phyloP scores from a whole-genome alignment of 345 rosid genomes.

The Odontarrhena argentea region DNA sequence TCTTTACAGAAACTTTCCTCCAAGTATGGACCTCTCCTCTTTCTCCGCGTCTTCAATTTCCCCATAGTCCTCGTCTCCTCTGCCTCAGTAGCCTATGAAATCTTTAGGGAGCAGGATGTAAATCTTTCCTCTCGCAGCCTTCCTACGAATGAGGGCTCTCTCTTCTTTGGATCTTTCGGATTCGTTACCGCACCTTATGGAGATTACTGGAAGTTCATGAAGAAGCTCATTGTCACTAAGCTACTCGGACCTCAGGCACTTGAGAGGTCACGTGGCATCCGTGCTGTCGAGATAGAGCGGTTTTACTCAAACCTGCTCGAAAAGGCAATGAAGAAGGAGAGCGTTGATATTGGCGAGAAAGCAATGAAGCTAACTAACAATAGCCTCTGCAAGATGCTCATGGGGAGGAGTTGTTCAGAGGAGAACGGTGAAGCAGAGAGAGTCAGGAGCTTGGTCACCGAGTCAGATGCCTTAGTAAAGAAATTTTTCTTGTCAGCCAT shows the following conservation, averaged over 20 bases:
- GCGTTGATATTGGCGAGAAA: slow-evolving; percentile 20
- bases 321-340: slow-evolving; percentile 17
- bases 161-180: slow-evolving; percentile 11
- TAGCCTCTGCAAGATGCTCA: slow-evolving; percentile 29
- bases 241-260: slow-evolving; percentile 30
- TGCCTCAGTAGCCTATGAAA: background rate
- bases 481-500: slow-evolving; percentile 20
- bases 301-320: slow-evolving; percentile 18
- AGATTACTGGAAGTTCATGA: slow-evolving; percentile 35
- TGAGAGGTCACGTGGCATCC: slow-evolving; percentile 10
- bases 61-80: slow-evolving; percentile 40
- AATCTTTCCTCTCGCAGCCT: background rate
- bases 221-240: slow-evolving; percentile 35
- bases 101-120: slow-evolving; percentile 8
- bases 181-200: slow-evolving; percentile 25
- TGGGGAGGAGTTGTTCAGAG: slow-evolving; percentile 37
- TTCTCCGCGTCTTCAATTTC: slow-evolving; percentile 32
- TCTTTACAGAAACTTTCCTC: slow-evolving; percentile 28
- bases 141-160: background rate
- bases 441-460: slow-evolving; percentile 17
- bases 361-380: slow-evolving; percentile 27
- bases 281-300: slow-evolving; percentile 25
- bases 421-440: slow-evolving; percentile 24
- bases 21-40: slow-evolving; percentile 16
- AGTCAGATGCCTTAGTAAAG: slow-evolving; percentile 17